phyloP scores from a whole-genome alignment of 2,329 filamentous ascomycete species.

The Chaetomiaceae sp. region DNA sequence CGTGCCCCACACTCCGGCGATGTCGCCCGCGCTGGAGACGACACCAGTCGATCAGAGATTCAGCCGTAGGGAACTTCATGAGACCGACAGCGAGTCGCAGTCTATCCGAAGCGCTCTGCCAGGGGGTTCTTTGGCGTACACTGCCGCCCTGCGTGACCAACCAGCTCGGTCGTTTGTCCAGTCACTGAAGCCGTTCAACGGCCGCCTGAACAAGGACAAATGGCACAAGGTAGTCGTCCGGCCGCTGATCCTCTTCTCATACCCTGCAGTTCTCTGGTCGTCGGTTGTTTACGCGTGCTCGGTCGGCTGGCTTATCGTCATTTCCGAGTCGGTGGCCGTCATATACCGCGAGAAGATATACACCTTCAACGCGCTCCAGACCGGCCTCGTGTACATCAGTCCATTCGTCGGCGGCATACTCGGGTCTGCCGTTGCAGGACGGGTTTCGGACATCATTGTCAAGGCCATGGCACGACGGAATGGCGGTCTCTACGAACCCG shows the following conservation, averaged over 20 bases:
- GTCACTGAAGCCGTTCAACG: slow-evolving; percentile 70
- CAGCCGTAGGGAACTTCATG: slow-evolving; percentile 1
- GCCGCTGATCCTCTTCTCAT: slow-evolving; percentile 80
- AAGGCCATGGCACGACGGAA: slow-evolving; percentile 76
- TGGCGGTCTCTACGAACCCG: slow-evolving; percentile 90
- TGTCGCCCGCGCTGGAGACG: not conserved
- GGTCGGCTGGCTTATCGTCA: slow-evolving; percentile 90
- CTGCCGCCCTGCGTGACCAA: slow-evolving; percentile 58
- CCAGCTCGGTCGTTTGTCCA: slow-evolving; percentile 66
- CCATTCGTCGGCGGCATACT: slow-evolving; percentile 85
- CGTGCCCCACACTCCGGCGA: not conserved
- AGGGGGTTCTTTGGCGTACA: slow-evolving; percentile 52
- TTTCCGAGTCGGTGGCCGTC: slow-evolving; percentile 78
- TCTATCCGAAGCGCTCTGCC: slow-evolving; percentile 32
- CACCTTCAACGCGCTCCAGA: slow-evolving; percentile 73
- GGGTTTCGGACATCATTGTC: slow-evolving; percentile 79
- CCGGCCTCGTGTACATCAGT: slow-evolving; percentile 81
- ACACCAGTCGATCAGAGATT: slow-evolving; percentile 17
- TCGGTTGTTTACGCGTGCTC: slow-evolving; percentile 78
- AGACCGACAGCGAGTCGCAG: slow-evolving; percentile 39
- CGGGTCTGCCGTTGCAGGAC: slow-evolving; percentile 86
- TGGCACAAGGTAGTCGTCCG: slow-evolving; percentile 74
- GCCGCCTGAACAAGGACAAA: slow-evolving; percentile 67
- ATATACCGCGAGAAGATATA: slow-evolving; percentile 72
- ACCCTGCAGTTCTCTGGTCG: slow-evolving; percentile 87